These are phyloP conservation scores for Epichloe coenophiala DNA, from an alignment of 2,329 filamentous ascomycete species.

Conservation along the genomic window DNA sequence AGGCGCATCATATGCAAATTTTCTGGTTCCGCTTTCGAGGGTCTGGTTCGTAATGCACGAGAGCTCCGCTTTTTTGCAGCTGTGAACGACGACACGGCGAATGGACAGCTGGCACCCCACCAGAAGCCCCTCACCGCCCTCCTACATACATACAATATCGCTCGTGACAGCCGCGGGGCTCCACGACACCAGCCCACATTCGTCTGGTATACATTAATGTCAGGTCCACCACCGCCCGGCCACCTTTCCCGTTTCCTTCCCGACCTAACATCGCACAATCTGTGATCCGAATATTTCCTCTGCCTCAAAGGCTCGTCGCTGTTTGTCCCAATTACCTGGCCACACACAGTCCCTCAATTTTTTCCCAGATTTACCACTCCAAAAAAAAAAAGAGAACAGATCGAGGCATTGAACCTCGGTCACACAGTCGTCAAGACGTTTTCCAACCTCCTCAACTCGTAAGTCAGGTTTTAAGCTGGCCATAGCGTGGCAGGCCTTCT, in stretches of 20 bases:
- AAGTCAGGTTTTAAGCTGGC: conserved; percentile 25
- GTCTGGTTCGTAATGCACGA: neutral
- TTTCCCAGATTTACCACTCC: conserved; percentile 5
- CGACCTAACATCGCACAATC: neutral
- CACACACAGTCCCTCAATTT: neutral
- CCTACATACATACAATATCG: neutral
- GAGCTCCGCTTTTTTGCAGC: neutral
- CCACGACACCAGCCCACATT: neutral
- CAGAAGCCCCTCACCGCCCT: conserved; percentile 1
- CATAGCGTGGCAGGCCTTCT: neutral
- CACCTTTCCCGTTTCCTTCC: neutral
- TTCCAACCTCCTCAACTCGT: conserved; percentile 97
- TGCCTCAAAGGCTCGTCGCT: neutral
- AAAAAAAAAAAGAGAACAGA: conserved; percentile 17
- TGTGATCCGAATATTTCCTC: neutral
- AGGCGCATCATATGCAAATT: neutral
- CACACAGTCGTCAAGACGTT: conserved; percentile 78
- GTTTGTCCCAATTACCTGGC: neutral
- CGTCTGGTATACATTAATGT: neutral
- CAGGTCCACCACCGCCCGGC: neutral
- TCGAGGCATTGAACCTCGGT: conserved; percentile 43
- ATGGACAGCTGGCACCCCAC: neutral
- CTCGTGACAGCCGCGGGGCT: neutral
- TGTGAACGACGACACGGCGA: neutral
- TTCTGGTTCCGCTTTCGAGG: neutral